Evolutionary conservation across 306 rosid genomes (phyloP).

Genomic region (Crataegus laevigata): DNA sequence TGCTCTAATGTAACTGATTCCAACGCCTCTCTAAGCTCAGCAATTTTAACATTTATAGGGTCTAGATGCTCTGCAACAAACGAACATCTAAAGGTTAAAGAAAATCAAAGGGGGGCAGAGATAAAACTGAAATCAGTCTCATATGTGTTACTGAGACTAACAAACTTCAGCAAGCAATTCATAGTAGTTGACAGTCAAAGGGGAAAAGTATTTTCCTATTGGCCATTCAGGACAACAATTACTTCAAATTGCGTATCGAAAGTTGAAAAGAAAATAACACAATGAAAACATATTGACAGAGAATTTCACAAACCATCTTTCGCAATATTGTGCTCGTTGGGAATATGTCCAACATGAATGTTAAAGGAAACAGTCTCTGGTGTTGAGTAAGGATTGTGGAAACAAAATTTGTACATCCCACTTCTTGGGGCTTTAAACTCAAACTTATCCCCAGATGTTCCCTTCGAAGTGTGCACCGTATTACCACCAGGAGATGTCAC

Average conservation of each 20-base stretch:
- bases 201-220: not conserved
- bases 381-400: slow-evolving; percentile 86
- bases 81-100: not conserved
- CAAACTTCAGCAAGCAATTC: not conserved
- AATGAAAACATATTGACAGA: slow-evolving; percentile 12
- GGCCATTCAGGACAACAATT: not conserved
- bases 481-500: slow-evolving; percentile 80
- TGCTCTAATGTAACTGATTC: slow-evolving; percentile 93
- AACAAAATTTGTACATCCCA: slow-evolving; percentile 95
- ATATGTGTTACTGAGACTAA: not conserved
- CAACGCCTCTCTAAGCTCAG: slow-evolving; percentile 92
- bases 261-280: not conserved
- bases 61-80: slow-evolving; percentile 83
- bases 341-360: slow-evolving; percentile 95
- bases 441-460: slow-evolving; percentile 94
- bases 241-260: not conserved
- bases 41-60: slow-evolving; percentile 97
- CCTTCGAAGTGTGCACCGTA: slow-evolving; percentile 57
- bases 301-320: slow-evolving; percentile 65
- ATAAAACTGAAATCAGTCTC: not conserved
- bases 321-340: slow-evolving; percentile 82
- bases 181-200: not conserved
- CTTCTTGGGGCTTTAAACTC: slow-evolving; percentile 71
- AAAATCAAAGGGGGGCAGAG: not conserved
- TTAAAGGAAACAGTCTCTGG: slow-evolving; percentile 98